These are phyloP conservation scores for Eucalyptus erythrocorys DNA, from an alignment of 345 rosid genomes.

Conservation along the genomic window DNA sequence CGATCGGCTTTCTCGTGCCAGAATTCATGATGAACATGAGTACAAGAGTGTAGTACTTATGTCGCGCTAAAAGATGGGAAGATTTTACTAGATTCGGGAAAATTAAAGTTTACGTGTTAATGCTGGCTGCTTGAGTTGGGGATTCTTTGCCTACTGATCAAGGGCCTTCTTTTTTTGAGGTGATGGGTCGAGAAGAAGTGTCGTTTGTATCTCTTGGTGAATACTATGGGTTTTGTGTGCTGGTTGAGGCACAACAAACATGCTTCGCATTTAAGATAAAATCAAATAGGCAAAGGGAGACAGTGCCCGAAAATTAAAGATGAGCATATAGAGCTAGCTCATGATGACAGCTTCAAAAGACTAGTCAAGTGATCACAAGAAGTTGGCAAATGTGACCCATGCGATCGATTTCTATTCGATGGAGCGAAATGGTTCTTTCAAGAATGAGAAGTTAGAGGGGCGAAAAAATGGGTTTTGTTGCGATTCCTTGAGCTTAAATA, in stretches of 20 bases:
- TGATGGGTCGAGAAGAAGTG: neutral
- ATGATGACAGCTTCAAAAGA: neutral
- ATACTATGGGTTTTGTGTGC: neutral
- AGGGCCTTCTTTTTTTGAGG: neutral
- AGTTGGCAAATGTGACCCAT: accelerated
- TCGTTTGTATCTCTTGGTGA: neutral
- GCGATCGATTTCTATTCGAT: neutral
- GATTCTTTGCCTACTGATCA: accelerated
- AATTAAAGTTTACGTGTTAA: neutral
- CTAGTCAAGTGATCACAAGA: accelerated
- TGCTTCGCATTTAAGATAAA: neutral
- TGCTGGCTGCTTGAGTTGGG: accelerated
- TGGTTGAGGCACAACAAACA: neutral
- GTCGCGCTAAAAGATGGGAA: neutral
- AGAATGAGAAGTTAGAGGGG: accelerated
- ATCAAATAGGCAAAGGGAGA: accelerated
- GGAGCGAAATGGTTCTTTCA: neutral
- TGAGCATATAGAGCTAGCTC: neutral
- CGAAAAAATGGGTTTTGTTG: neutral
- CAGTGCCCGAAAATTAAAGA: accelerated
- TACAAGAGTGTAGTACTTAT: neutral
- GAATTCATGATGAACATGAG: neutral
- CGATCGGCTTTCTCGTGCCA: accelerated
- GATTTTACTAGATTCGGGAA: neutral
- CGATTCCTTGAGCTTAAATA: neutral